Conservation (phyloP, 2,329 filamentous ascomycete genomes). For the Alternaria sp. region DNA sequence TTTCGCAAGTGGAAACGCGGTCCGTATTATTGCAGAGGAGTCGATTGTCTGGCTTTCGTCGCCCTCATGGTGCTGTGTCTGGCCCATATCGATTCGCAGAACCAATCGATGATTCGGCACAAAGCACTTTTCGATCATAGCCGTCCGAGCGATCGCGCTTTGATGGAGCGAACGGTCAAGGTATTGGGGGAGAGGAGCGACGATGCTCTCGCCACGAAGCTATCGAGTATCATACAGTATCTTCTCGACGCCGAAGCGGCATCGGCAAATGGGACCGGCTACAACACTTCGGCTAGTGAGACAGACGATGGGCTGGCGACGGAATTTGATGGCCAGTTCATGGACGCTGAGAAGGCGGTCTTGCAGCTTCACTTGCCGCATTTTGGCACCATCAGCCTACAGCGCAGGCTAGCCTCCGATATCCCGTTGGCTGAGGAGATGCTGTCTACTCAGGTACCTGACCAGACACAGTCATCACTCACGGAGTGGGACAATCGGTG, state of each 20-base stretch:
- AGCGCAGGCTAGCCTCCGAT: neutral
- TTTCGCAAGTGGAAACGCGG: slow-evolving; percentile 15
- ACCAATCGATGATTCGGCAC: neutral
- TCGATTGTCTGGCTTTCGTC: slow-evolving; percentile 25
- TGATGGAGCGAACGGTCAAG: slow-evolving; percentile 20
- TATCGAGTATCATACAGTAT: slow-evolving; percentile 9
- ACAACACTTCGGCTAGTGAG: slow-evolving; percentile 20
- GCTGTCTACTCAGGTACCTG: neutral
- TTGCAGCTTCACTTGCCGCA: slow-evolving; percentile 23
- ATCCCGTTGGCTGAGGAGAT: neutral
- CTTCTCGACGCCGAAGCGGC: slow-evolving; percentile 21
- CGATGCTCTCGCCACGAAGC: slow-evolving; percentile 15
- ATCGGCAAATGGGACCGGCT: slow-evolving; percentile 8
- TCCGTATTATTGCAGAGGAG: slow-evolving; percentile 17
- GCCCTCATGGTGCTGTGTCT: slow-evolving; percentile 24
- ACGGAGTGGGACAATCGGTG: neutral
- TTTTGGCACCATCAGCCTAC: slow-evolving; percentile 34
- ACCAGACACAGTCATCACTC: neutral
- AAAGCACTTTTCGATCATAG: slow-evolving; percentile 11
- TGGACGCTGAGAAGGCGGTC: slow-evolving; percentile 2
- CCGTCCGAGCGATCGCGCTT: slow-evolving; percentile 16
- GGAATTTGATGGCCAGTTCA: slow-evolving; percentile 31
- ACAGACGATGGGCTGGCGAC: slow-evolving; percentile 9
- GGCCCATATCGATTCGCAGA: slow-evolving; percentile 16
- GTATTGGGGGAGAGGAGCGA: slow-evolving; percentile 11